These are phyloP conservation scores for Spiromastix sp. DNA, from an alignment of 2,329 filamentous ascomycete genomes.

Conservation along the genomic window DNA sequence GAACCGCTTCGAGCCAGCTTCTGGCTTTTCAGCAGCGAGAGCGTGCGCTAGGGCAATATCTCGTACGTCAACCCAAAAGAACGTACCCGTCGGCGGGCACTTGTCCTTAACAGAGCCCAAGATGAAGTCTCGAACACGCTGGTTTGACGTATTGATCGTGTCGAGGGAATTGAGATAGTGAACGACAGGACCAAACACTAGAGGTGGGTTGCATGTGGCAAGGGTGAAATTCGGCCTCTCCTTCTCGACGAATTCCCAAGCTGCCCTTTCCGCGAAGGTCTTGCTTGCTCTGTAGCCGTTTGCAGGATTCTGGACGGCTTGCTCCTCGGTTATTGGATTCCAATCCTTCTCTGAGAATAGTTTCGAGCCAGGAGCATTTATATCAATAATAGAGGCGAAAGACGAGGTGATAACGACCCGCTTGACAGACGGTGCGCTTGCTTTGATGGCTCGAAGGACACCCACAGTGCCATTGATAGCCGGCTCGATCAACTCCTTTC, in stretches of 20 bases:
- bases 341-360: conserved; percentile 24
- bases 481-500: conserved; percentile 48
- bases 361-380: conserved; percentile 23
- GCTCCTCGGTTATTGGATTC: conserved; percentile 36
- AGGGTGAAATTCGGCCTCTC: conserved; percentile 50
- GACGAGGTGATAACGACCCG: conserved; percentile 62
- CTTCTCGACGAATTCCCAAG: conserved; percentile 53
- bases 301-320: conserved; percentile 25
- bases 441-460: conserved; percentile 52
- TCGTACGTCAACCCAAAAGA: conserved; percentile 46
- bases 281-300: conserved; percentile 44
- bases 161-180: conserved; percentile 54
- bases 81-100: conserved; percentile 48
- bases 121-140: conserved; percentile 54
- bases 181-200: conserved; percentile 54
- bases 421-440: conserved; percentile 55
- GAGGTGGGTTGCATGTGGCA: conserved; percentile 46
- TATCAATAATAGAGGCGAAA: conserved; percentile 55
- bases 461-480: conserved; percentile 54
- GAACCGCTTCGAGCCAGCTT: conserved; percentile 37
- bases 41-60: conserved; percentile 40
- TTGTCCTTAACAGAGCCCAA: conserved; percentile 47
- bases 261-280: conserved; percentile 47
- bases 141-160: conserved; percentile 63
- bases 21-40: conserved; percentile 34